A percentile compares a stretch with the other conserved stretches of the same genome.
These are phyloP conservation scores for Conringia planisiliqua DNA, from an alignment of 345 rosid species.

Conservation along the genomic window DNA sequence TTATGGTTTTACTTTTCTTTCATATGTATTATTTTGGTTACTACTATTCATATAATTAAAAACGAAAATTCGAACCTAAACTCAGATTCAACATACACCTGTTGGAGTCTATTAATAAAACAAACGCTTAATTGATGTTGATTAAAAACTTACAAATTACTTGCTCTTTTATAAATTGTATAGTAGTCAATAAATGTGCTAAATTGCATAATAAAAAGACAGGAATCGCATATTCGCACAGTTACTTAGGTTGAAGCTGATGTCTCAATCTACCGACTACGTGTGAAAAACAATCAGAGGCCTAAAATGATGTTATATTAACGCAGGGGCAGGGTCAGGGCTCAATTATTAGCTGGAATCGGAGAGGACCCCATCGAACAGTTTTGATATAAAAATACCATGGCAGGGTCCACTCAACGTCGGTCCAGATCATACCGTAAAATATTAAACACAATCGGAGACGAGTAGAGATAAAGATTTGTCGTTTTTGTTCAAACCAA, in stretches of 20 bases:
- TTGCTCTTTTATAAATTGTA: not conserved
- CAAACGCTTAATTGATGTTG: not conserved
- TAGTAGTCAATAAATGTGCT: not conserved
- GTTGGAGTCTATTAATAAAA: not conserved
- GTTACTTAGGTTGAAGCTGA: not conserved
- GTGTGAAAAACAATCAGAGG: not conserved
- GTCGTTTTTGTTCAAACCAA: constrained; percentile 15
- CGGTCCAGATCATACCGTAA: constrained; percentile 19
- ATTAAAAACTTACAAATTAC: not conserved
- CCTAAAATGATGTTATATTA: not conserved
- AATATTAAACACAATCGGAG: constrained; percentile 9
- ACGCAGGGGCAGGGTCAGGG: not conserved
- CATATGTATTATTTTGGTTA: not conserved
- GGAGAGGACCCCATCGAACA: not conserved
- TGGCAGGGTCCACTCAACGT: constrained; percentile 20
- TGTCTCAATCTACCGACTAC: not conserved
- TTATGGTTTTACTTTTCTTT: not conserved
- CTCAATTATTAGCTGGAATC: not conserved
- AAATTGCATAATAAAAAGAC: not conserved
- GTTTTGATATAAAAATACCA: not conserved
- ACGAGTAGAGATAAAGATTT: constrained; percentile 9
- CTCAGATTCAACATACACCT: not conserved
- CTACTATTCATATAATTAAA: not conserved
- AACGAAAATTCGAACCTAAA: not conserved
- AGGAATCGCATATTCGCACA: not conserved